Evolutionary conservation across 176 grass and related monocot genomes (phyloP), one percentile per base, ranked within the genome.

Genomic region (Miscanthus lutarioriparius): DNA sequence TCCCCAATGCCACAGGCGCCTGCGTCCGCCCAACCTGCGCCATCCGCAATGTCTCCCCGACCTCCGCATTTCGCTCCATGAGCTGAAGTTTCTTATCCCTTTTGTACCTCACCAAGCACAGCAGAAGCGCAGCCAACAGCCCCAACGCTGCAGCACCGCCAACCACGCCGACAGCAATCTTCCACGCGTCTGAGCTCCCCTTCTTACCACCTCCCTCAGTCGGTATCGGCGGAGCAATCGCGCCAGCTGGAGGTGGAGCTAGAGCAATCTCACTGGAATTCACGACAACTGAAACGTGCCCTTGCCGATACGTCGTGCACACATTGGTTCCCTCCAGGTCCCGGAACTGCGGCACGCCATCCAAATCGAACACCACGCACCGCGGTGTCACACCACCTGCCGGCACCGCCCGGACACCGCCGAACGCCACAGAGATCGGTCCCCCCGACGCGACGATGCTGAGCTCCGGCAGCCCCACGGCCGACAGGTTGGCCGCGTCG

Each of bases 281-380:
- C 40, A 94, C 86, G 65, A 93, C 97, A 22, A 99, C 91, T 0
- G 90, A 86, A 25, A 99, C 82, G 83, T 99, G 97, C 37, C 97
- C 97, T 67, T 87, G 88, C 25, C 79, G 81, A 53, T 76, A 89
- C 0, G 83, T 87, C 7, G 74, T 56, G 76, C 97, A 99, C n/a
- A 74, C 64, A 47, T 91, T 88, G 58, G 38, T 86, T 22, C 79
- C 84, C 77, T 82, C 82, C 63, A 91, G 53, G 70, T 91, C 88
- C 83, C 54, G 76, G 90, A 99, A 91, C 77, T 89, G 73, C 28
- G 91, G 83, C 44, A 74, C 63, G 0, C 93, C 91, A 25, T 89
- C 45, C 58, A 91, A 38, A 81, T 85, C 76, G 7, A 99, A 94
- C 91, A 77, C 79, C 30, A 96, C 93, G 8, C 97, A 99, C 51